Evolutionary conservation across 257 asterid genomes (phyloP).

Genomic region (Rauvolfia tetraphylla): DNA sequence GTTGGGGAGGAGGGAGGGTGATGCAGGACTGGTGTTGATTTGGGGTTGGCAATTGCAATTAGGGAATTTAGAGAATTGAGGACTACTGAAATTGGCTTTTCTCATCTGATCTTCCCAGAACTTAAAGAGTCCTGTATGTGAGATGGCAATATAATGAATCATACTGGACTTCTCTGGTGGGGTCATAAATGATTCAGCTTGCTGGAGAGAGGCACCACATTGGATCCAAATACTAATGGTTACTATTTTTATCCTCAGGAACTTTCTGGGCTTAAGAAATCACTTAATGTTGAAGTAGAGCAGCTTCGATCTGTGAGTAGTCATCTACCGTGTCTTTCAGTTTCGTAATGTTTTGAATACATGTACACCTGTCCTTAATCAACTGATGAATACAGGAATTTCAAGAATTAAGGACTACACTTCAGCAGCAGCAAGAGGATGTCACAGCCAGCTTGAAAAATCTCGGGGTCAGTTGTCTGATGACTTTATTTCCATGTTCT

Average conservation of each 20-base stretch:
- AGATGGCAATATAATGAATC: neutral
- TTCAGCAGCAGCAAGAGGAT: constrained; percentile 96
- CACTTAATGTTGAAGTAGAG: constrained; percentile 77
- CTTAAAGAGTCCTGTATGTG: neutral
- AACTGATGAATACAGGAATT: constrained; percentile 54
- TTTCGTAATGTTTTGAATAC: neutral
- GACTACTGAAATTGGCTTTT: neutral
- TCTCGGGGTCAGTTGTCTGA: constrained; percentile 53
- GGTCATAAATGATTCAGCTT: neutral
- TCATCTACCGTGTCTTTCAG: neutral
- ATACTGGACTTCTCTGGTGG: neutral
- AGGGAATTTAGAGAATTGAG: neutral
- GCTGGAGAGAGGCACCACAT: neutral
- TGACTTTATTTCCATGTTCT: neutral
- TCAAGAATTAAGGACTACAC: constrained; percentile 79
- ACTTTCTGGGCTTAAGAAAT: constrained; percentile 67
- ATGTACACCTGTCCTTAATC: neutral
- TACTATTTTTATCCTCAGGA: constrained; percentile 47
- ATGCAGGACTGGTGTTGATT: neutral
- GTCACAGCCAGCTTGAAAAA: constrained; percentile 62
- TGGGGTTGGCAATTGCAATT: neutral
- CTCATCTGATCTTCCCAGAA: constrained; percentile 2
- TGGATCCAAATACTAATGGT: neutral
- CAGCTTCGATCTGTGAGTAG: constrained; percentile 80
- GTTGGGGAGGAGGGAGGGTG: neutral